phyloP scores from a whole-genome alignment of 805 yeast species.

The Wickerhamomyces chambardii region DNA sequence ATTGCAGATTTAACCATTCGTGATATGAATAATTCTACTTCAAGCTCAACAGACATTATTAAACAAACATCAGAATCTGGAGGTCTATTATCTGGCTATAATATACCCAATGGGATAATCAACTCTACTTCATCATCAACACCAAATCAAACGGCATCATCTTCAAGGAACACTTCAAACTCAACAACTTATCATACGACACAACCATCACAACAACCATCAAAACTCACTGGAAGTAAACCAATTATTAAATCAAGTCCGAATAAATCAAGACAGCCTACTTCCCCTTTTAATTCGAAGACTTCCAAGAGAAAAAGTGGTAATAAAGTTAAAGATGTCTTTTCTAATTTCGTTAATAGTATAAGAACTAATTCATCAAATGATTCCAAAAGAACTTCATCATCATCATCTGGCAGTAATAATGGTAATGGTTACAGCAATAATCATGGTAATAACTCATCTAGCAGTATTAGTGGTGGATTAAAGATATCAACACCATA shows the following conservation, averaged over 20 bases:
- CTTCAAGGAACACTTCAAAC: too few species aligned
- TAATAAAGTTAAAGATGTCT: constrained; percentile 48
- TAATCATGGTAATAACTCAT: too few species aligned
- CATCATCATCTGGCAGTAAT: constrained; percentile 8
- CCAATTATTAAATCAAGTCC: too few species aligned
- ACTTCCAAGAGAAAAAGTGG: constrained; percentile 29
- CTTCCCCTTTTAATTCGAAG: too few species aligned
- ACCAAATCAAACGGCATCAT: constrained; percentile 2
- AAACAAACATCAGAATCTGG: too few species aligned
- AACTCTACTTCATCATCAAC: constrained; percentile 6
- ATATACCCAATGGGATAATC: constrained; percentile 1
- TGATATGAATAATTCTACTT: not conserved
- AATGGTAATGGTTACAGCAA: too few species aligned
- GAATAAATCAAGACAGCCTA: too few species aligned
- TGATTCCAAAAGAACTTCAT: constrained; percentile 4
- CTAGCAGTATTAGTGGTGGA: constrained; percentile 1
- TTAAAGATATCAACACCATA: constrained; percentile 82
- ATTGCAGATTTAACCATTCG: not conserved
- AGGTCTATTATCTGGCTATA: too few species aligned
- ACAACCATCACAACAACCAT: constrained; percentile 2
- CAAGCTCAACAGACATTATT: too few species aligned
- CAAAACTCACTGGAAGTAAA: too few species aligned
- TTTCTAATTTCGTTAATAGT: constrained; percentile 35
- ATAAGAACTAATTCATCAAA: constrained; percentile 31
- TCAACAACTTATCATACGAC: too few species aligned